Conservation (phyloP, 1,284 basidiomycete genomes). For the Apiotrichum gracile region DNA sequence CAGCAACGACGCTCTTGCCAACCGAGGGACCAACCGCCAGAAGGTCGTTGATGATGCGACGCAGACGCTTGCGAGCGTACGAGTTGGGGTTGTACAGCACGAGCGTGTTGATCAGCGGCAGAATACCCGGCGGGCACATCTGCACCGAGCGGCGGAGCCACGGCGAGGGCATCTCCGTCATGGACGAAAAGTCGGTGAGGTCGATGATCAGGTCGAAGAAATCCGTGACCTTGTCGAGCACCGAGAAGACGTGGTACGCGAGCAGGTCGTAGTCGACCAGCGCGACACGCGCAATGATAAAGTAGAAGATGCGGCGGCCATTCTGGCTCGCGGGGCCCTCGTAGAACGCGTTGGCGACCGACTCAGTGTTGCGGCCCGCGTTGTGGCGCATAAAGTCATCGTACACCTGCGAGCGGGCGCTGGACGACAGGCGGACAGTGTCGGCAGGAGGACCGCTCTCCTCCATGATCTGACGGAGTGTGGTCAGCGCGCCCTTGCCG, state of each 20-base stretch:
- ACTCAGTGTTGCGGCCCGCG: conserved; percentile 57
- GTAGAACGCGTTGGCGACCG: conserved; percentile 64
- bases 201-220: conserved; percentile 72
- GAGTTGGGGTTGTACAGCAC: conserved; percentile 76
- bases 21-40: conserved; percentile 63
- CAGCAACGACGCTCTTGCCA: conserved; percentile 56
- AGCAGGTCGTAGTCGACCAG: conserved; percentile 78
- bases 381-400: conserved; percentile 62
- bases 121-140: conserved; percentile 56
- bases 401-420: conserved; percentile 50
- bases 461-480: conserved; percentile 66
- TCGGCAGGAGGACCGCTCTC: conserved; percentile 69
- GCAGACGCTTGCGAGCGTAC: conserved; percentile 64
- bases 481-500: conserved; percentile 70
- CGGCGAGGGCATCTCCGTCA: conserved; percentile 70
- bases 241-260: conserved; percentile 75
- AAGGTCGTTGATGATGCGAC: conserved; percentile 53
- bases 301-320: conserved; percentile 48
- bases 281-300: conserved; percentile 64
- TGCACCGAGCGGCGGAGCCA: conserved; percentile 77
- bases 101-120: conserved; percentile 47
- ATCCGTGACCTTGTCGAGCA: conserved; percentile 45
- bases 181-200: conserved; percentile 69
- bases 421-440: conserved; percentile 55
- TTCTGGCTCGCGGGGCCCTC: conserved; percentile 52